Evolutionary conservation across 805 yeast species (phyloP).

Genomic region (Pichia exigua): DNA sequence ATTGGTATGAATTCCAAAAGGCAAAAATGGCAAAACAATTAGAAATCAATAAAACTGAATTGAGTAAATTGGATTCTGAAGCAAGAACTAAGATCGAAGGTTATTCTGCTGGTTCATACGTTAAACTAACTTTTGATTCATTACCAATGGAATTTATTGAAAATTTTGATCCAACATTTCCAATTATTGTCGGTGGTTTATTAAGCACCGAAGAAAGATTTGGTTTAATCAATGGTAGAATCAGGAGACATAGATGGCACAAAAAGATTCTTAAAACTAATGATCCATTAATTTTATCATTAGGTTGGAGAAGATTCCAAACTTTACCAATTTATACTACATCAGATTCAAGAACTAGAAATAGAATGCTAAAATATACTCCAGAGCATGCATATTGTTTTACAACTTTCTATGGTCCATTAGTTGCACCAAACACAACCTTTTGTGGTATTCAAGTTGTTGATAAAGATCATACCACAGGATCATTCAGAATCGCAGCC

Average conservation of each 20-base stretch:
- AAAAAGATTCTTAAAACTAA: conserved; percentile 90
- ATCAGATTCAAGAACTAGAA: conserved; percentile 94
- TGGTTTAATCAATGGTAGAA: conserved; percentile 86
- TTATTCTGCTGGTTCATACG: conserved; percentile 87
- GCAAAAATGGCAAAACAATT: conserved; percentile 94
- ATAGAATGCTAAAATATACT: conserved; percentile 94
- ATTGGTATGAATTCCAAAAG: conserved; percentile 97
- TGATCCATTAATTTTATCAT: conserved; percentile 86
- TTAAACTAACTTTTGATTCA: conserved; percentile 72
- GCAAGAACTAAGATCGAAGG: conserved; percentile 84
- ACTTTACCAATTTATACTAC: conserved; percentile 94
- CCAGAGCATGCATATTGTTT: conserved; percentile 97
- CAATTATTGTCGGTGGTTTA: conserved; percentile 85
- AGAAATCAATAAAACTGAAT: conserved; percentile 83
- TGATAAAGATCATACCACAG: conserved; percentile 75
- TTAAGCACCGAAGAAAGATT: conserved; percentile 86
- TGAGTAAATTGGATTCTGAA: conserved; percentile 64
- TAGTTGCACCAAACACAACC: conserved; percentile 95
- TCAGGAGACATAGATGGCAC: conserved; percentile 99
- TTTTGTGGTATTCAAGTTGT: conserved; percentile 92
- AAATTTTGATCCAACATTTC: conserved; percentile 77
- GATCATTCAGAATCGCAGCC: conserved; percentile 90
- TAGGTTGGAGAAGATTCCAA: conserved; percentile 99
- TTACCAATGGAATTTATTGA: conserved; percentile 88
- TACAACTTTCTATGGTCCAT: conserved; percentile 94